Evolutionary conservation across 352 stramenopile species (phyloP).

Genomic region (Peronospora tabacina): DNA sequence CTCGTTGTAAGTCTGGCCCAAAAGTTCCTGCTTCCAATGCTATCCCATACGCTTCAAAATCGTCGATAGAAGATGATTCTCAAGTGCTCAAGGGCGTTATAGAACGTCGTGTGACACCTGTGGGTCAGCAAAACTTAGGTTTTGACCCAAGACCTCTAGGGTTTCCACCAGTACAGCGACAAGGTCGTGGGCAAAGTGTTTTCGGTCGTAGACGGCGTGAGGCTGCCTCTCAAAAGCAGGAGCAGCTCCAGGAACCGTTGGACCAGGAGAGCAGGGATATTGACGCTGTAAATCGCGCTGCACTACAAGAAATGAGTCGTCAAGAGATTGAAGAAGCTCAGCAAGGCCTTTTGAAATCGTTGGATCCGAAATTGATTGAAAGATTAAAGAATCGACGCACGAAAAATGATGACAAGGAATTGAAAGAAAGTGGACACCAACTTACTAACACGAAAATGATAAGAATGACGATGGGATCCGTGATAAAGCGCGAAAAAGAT

Average conservation of each 20-base stretch:
- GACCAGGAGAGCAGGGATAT: conserved; percentile 44
- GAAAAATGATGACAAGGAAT: conserved; percentile 6
- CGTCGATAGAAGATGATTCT: conserved; percentile 10
- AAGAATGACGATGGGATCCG: background rate
- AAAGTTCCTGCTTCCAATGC: conserved; percentile 7
- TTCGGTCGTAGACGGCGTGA: conserved; percentile 54
- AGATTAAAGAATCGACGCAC: conserved; percentile 48
- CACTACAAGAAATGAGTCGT: conserved; percentile 53
- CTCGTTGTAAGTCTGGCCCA: conserved; percentile 11
- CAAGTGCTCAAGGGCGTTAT: conserved; percentile 53
- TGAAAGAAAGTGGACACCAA: background rate
- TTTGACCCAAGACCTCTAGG: conserved; percentile 34
- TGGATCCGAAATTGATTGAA: conserved; percentile 57
- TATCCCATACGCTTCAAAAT: conserved; percentile 4
- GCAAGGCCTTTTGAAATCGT: conserved; percentile 44
- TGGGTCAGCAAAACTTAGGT: conserved; percentile 31
- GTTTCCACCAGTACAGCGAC: conserved; percentile 51
- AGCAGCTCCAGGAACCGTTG: conserved; percentile 6
- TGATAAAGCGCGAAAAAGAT: conserved; percentile 8
- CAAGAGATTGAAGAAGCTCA: conserved; percentile 68
- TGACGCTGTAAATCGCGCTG: conserved; percentile 46
- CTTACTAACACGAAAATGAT: background rate
- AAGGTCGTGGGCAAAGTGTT: conserved; percentile 43
- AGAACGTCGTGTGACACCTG: conserved; percentile 46
- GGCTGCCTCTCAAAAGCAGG: background rate